Percentiles rank a stretch among this genome's conserved stretches.
These are phyloP conservation scores for Neopestalotiopsis sp. DNA, from an alignment of 2,329 filamentous ascomycete species.

Conservation along the genomic window DNA sequence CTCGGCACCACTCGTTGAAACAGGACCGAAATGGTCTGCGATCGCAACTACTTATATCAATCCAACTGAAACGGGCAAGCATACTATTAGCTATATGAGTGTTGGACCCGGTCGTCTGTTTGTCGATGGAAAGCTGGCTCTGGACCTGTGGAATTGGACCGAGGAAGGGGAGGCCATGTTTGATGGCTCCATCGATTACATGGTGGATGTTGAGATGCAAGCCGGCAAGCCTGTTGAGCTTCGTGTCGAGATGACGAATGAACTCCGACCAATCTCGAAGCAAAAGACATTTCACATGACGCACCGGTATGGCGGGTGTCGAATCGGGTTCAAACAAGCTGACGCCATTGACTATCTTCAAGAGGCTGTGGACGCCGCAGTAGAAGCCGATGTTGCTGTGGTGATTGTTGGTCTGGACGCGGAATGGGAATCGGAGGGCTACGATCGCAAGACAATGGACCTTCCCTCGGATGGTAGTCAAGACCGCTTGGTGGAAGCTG, in stretches of 20 bases:
- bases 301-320: constrained; percentile 72
- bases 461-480: constrained; percentile 61
- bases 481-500: constrained; percentile 66
- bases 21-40: constrained; percentile 69
- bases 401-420: constrained; percentile 73
- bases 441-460: constrained; percentile 67
- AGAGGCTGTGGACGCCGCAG: constrained; percentile 67
- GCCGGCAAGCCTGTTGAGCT: constrained; percentile 65
- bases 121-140: constrained; percentile 61
- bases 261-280: constrained; percentile 65
- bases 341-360: constrained; percentile 66
- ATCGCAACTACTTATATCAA: constrained; percentile 65
- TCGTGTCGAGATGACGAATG: constrained; percentile 69
- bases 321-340: constrained; percentile 73
- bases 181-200: constrained; percentile 68
- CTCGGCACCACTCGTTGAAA: constrained; percentile 63
- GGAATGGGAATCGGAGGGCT: constrained; percentile 79
- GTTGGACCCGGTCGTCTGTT: constrained; percentile 68
- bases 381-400: constrained; percentile 68
- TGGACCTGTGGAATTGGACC: constrained; percentile 73
- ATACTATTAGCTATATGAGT: constrained; percentile 71
- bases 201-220: constrained; percentile 64
- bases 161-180: constrained; percentile 75
- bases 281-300: constrained; percentile 61
- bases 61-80: constrained; percentile 62